phyloP scores from a whole-genome alignment of 495 filamentous ascomycete genomes.

The Penicillium longicatenatum region DNA sequence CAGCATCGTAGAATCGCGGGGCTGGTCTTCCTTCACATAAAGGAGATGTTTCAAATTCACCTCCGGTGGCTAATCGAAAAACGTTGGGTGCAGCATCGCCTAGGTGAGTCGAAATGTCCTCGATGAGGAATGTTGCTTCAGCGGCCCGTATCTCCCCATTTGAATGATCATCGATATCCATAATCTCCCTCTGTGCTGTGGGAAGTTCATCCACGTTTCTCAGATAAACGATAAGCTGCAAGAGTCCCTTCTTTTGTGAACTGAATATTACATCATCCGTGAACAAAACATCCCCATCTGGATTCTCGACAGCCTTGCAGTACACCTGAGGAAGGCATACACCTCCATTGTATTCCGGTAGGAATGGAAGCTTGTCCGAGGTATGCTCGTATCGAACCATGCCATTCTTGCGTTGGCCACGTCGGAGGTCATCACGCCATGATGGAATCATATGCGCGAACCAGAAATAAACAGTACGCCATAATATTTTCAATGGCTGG shows the following conservation, averaged over 20 bases:
- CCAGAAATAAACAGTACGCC: constrained; percentile 37
- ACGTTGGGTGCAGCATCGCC: neutral
- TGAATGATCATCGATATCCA: neutral
- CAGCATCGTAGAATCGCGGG: constrained; percentile 21
- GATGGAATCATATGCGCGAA: constrained; percentile 31
- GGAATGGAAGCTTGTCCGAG: constrained; percentile 32
- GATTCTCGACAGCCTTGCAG: neutral
- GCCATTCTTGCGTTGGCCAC: constrained; percentile 27
- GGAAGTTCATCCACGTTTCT: neutral
- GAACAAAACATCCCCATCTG: constrained; percentile 7
- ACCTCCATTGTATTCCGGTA: constrained; percentile 9
- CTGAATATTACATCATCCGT: constrained; percentile 17
- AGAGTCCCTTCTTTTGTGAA: neutral
- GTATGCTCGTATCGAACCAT: constrained; percentile 28
- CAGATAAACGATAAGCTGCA: constrained; percentile 2
- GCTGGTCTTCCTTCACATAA: constrained; percentile 27
- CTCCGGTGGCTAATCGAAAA: constrained; percentile 21
- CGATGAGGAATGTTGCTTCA: neutral
- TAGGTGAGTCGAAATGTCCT: neutral
- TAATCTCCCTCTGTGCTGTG: neutral
- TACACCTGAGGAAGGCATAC: constrained; percentile 14
- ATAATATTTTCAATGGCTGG: constrained; percentile 27
- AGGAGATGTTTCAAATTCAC: constrained; percentile 24
- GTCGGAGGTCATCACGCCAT: constrained; percentile 27
- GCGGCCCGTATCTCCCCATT: constrained; percentile 4